Evolutionary conservation across 108 stramenopile species (phyloP).

Genomic region (Cyclotella choctawhatcheeana): DNA sequence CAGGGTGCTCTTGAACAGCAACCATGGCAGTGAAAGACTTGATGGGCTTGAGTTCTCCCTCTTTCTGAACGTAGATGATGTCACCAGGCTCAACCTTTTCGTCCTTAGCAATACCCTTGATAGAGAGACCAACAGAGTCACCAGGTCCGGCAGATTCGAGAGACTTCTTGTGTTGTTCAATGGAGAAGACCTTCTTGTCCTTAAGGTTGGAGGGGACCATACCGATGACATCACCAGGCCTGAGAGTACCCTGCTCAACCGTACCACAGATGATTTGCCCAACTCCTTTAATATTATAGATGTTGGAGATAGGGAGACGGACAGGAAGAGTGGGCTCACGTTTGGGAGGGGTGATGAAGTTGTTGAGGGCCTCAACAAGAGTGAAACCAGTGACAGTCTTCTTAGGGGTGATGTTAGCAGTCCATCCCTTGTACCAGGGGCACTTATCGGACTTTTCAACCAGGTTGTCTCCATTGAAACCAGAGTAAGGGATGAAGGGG

Average conservation of each 20-base stretch:
- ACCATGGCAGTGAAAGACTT: slow-evolving; percentile 82
- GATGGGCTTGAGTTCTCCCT: slow-evolving; percentile 72
- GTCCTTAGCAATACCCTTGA: slow-evolving; percentile 84
- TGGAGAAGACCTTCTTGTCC: slow-evolving; percentile 83
- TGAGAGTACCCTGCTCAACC: slow-evolving; percentile 77
- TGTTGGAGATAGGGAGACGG: slow-evolving; percentile 82
- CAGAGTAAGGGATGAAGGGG: slow-evolving; percentile 83
- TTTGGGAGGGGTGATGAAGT: slow-evolving; percentile 72
- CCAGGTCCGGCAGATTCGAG: slow-evolving; percentile 72
- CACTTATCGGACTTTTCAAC: slow-evolving; percentile 71
- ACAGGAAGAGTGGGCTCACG: slow-evolving; percentile 64
- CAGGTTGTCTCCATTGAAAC: slow-evolving; percentile 80
- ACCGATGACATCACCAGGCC: slow-evolving; percentile 73
- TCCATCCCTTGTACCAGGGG: slow-evolving; percentile 83
- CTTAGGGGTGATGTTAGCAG: slow-evolving; percentile 74
- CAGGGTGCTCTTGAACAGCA: slow-evolving; percentile 85
- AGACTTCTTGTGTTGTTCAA: slow-evolving; percentile 82
- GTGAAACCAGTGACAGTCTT: slow-evolving; percentile 62
- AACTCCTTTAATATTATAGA: slow-evolving; percentile 84
- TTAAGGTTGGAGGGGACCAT: slow-evolving; percentile 63
- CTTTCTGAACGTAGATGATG: slow-evolving; percentile 78
- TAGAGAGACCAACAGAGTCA: slow-evolving; percentile 83
- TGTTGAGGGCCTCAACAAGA: slow-evolving; percentile 71
- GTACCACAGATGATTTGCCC: slow-evolving; percentile 81
- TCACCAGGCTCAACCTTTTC: slow-evolving; percentile 80